These are phyloP conservation scores for Scheffersomyces segobiensis DNA, from an alignment of 1,139 yeast species.

Conservation along the genomic window DNA sequence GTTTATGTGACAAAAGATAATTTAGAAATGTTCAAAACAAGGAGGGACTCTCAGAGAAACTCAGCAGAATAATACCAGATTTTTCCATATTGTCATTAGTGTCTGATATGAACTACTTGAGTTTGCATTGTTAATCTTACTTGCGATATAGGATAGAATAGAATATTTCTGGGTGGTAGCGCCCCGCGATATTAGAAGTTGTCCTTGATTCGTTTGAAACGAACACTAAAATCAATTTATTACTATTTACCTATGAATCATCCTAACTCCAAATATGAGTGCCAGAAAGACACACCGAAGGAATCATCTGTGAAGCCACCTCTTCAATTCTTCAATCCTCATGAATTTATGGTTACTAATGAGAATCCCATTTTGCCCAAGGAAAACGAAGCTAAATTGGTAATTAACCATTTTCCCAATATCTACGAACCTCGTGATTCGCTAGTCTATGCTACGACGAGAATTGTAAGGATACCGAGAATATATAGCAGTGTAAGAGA, in stretches of 20 bases:
- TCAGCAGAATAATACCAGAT: not conserved
- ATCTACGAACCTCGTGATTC: constrained; percentile 34
- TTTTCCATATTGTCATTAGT: too few species aligned
- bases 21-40: not conserved
- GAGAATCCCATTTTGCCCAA: constrained; percentile 20
- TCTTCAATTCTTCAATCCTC: constrained; percentile 60
- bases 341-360: constrained; percentile 50
- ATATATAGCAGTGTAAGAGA: constrained; percentile 28
- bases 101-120: too few species aligned
- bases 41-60: not conserved
- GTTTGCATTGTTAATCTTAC: not conserved
- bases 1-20: not conserved
- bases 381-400: constrained; percentile 28
- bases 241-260: constrained; percentile 6
- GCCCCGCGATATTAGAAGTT: not conserved
- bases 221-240: not conserved
- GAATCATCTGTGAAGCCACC: constrained; percentile 6
- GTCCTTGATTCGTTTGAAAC: not conserved
- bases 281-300: not conserved
- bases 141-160: not conserved
- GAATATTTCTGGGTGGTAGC: not conserved
- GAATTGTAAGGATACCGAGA: constrained; percentile 69
- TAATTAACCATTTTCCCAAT: constrained; percentile 69
- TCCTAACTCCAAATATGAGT: constrained; percentile 14
- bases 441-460: constrained; percentile 32